Conservation (phyloP, 2,329 filamentous ascomycete genomes). For the Hyphodiscus sp. region DNA sequence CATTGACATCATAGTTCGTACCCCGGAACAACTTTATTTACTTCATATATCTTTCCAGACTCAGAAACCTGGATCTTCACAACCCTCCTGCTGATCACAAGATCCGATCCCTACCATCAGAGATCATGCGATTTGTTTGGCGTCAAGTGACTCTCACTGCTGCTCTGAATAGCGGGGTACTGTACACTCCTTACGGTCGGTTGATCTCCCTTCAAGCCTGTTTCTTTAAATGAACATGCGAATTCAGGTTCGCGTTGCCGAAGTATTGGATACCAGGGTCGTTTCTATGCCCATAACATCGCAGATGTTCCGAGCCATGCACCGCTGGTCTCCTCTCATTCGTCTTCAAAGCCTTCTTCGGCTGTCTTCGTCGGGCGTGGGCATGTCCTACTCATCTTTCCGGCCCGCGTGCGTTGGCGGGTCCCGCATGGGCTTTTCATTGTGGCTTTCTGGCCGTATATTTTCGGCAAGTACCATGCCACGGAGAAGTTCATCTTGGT, state of each 20-base stretch:
- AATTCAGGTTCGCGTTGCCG: neutral
- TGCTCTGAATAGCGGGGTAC: neutral
- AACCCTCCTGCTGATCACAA: neutral
- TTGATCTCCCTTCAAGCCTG: neutral
- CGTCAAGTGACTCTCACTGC: neutral
- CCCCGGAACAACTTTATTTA: neutral
- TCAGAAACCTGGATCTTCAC: neutral
- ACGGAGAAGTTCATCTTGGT: neutral
- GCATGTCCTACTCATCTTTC: too few species aligned
- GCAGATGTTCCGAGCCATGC: neutral
- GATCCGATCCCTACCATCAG: neutral
- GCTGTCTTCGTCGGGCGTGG: too few species aligned
- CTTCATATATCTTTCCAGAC: neutral
- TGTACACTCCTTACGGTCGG: neutral
- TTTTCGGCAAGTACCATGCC: neutral
- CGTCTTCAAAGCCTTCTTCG: neutral
- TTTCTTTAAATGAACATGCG: neutral
- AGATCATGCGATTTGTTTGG: neutral
- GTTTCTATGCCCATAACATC: neutral
- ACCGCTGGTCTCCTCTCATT: neutral
- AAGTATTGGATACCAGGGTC: neutral
- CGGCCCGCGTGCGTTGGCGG: too few species aligned
- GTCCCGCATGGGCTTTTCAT: neutral
- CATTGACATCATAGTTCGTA: neutral
- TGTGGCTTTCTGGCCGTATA: neutral